Evolutionary conservation across 805 yeast genomes (phyloP), one percentile per base, ranked within the genome.

Genomic region (Kockiozyma suomiensis): DNA sequence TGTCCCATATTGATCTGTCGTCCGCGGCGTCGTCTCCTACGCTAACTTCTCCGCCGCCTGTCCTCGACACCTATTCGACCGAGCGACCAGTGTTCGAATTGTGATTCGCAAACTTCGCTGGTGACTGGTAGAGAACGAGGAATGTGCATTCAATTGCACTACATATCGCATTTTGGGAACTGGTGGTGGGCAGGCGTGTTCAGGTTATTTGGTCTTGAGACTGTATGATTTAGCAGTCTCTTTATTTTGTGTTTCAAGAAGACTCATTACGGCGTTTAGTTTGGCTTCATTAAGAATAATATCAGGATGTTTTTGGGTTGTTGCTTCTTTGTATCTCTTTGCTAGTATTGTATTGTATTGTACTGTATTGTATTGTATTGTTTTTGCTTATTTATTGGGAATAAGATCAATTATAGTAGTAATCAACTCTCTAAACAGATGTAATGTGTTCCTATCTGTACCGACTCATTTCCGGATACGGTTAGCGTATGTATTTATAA

Each of bases 21-120:
- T 25, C 49, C 1, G 55, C 41, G 8, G 51, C 42, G 15, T 12
- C 50, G 10, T 46, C 57, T 10, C 50, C 50, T 19, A 23, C 25
- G 15, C 2, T 45, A 8, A 13, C 37, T 19, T 35, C 38, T 10
- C 51, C 51, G 35, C 52, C 26, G 12, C 38, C 52, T 26, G 23
- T 37, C 21, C 43, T 21, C 4, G 37, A 26, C 4, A 17, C 1
- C 8, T n/a, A 4, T 3, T 17, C 43, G 12, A 38, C 47, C 2
- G 52, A 38, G n/a, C 45, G 50, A 15, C 47, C 59, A 8, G 4
- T 49, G 26, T 55, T 55, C 35, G 45, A 43, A 25, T 48, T 55
- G 23, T 55, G 26, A 19, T 15, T 21, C n/a, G n/a, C n/a, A n/a
- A n/a, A n/a, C n/a, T n/a, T n/a, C n/a, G n/a, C n/a, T n/a, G n/a